A percentile compares a stretch with the other conserved stretches of the same genome.
Conservation (phyloP, 2,329 filamentous ascomycete species). For the Penicillium oxalicum region DNA sequence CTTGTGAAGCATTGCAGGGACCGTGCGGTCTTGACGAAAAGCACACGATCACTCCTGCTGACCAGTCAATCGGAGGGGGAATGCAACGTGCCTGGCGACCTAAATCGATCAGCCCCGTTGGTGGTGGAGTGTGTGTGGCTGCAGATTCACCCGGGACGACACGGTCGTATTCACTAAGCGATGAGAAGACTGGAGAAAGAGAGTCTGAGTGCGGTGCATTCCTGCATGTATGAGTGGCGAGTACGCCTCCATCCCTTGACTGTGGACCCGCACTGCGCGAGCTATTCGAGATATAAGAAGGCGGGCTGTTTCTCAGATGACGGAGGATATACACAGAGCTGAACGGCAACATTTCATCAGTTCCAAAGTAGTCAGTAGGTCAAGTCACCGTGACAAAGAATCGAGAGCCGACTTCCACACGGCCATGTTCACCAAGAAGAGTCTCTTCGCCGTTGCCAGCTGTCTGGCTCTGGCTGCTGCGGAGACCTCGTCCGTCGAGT, state of each 20-base stretch:
- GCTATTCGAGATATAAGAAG: conserved; percentile 12
- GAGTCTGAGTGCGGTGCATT: too few species aligned
- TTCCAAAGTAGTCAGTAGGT: not conserved
- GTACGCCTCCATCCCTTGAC: not conserved
- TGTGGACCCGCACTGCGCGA: too few species aligned
- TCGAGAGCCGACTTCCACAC: too few species aligned
- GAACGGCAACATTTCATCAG: not conserved
- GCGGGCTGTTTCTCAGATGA: too few species aligned
- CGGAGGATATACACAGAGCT: too few species aligned
- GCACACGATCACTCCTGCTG: not conserved
- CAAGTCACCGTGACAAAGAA: not conserved
- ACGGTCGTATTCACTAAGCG: conserved; percentile 1
- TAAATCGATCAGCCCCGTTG: not conserved
- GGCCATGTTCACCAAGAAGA: conserved; percentile 49
- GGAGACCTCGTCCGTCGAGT: conserved; percentile 21
- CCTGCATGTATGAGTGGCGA: too few species aligned
- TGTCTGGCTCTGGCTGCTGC: conserved; percentile 23
- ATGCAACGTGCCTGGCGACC: not conserved
- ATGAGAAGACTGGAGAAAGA: not conserved
- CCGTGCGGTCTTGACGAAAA: not conserved
- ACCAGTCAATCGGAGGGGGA: conserved; percentile 11
- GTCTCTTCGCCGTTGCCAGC: conserved; percentile 32
- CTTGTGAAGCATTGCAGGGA: not conserved
- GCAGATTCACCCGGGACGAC: not conserved
- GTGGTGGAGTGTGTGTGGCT: not conserved